These are phyloP conservation scores for Globisporangium canariense DNA, from an alignment of 352 stramenopile species.

Conservation along the genomic window DNA sequence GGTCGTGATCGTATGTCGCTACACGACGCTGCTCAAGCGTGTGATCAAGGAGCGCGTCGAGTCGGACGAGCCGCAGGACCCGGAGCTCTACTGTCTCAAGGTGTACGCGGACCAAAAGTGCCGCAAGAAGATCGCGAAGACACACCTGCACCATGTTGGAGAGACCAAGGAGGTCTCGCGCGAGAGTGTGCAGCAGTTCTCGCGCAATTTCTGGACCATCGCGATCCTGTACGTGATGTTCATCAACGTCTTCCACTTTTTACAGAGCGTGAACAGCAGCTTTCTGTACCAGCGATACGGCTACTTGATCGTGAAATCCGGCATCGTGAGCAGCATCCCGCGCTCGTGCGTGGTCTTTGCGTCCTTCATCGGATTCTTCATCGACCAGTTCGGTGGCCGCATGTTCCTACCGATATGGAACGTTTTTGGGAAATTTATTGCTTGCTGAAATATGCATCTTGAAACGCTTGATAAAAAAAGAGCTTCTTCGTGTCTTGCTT, in stretches of 20 bases:
- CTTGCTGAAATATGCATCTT: too few species aligned
- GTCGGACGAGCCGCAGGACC: conserved; percentile 49
- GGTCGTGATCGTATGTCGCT: conserved; percentile 48
- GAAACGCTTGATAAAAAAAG: too few species aligned
- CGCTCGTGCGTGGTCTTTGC: conserved; percentile 84
- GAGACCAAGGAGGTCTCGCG: conserved; percentile 36
- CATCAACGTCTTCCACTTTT: conserved; percentile 90
- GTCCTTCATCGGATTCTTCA: conserved; percentile 83
- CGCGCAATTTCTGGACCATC: conserved; percentile 86
- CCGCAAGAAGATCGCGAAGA: conserved; percentile 36
- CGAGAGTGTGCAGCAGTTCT: conserved; percentile 69
- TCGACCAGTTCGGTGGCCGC: conserved; percentile 87
- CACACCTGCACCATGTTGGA: neutral
- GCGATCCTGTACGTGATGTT: conserved; percentile 85
- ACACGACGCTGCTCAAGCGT: conserved; percentile 56
- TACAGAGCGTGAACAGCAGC: conserved; percentile 88
- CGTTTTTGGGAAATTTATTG: too few species aligned
- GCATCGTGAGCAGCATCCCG: conserved; percentile 74
- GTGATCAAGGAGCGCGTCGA: conserved; percentile 65
- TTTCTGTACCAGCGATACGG: conserved; percentile 85
- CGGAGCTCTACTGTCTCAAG: conserved; percentile 60
- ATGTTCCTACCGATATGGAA: conserved; percentile 42
- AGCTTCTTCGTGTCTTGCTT: too few species aligned
- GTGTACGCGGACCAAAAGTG: conserved; percentile 71
- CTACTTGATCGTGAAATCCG: conserved; percentile 84